Conservation (phyloP, 768 basidiomycete species). For the Kwoniella heveanensis region DNA sequence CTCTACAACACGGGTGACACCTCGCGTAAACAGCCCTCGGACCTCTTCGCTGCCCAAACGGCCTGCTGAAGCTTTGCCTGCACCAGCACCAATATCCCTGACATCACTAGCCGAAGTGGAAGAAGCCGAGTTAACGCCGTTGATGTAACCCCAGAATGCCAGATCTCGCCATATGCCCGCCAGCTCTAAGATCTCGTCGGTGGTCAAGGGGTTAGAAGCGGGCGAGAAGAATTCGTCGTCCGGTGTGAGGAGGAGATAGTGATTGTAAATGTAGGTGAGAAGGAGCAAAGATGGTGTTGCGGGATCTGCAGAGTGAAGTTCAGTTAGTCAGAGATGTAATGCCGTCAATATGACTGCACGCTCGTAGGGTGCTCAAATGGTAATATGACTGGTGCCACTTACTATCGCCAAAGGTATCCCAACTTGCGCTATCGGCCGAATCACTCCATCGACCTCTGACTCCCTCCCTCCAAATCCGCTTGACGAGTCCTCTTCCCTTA, state of each 20-base stretch:
- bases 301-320: conserved; percentile 23
- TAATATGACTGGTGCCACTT: not conserved
- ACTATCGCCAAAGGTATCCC: conserved; percentile 31
- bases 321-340: too few species aligned
- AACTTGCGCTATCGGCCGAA: conserved; percentile 17
- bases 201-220: conserved; percentile 66
- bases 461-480: conserved; percentile 67
- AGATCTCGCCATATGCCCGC: conserved; percentile 79
- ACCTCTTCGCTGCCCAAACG: conserved; percentile 66
- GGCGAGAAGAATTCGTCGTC: conserved; percentile 89
- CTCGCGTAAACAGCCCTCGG: conserved; percentile 73
- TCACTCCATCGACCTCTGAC: conserved; percentile 45
- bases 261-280: conserved; percentile 77
- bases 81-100: not conserved
- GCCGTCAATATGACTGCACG: too few species aligned
- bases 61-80: too few species aligned
- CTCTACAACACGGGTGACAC: conserved; percentile 78
- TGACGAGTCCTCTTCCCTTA: conserved; percentile 48
- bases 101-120: conserved; percentile 29
- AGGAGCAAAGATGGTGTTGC: conserved; percentile 70
- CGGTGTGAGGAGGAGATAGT: conserved; percentile 83
- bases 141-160: conserved; percentile 76
- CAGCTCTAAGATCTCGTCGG: conserved; percentile 78
- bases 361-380: too few species aligned
- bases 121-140: conserved; percentile 57